Conservation (phyloP, 2,329 filamentous ascomycete species). For the Xylaria arbuscula region DNA sequence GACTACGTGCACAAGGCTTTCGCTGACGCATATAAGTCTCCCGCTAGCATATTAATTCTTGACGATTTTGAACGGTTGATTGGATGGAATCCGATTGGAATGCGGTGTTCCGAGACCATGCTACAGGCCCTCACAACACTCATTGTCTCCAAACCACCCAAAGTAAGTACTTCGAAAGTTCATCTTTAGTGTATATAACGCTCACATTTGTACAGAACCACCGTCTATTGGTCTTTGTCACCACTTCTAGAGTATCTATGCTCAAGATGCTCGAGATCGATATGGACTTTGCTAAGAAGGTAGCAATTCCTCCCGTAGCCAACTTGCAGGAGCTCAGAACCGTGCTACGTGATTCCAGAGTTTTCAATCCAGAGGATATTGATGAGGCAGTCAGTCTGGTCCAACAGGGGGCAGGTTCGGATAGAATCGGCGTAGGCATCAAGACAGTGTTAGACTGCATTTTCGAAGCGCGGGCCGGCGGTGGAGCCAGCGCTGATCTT, state of each 20-base stretch:
- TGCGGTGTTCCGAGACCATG: constrained; percentile 39
- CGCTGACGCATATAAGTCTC: constrained; percentile 37
- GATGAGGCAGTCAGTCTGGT: constrained; percentile 30
- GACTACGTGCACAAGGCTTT: constrained; percentile 40
- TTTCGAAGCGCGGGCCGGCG: constrained; percentile 37
- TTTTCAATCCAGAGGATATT: constrained; percentile 36
- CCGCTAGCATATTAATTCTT: constrained; percentile 39
- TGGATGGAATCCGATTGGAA: constrained; percentile 39
- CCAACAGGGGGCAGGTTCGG: constrained; percentile 23
- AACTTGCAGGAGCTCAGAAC: constrained; percentile 28
- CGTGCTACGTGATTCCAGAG: constrained; percentile 31
- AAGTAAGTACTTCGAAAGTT: constrained; percentile 25
- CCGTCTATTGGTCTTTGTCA: constrained; percentile 37
- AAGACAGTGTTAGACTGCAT: constrained; percentile 39
- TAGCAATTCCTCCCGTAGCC: constrained; percentile 34
- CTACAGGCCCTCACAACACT: constrained; percentile 38
- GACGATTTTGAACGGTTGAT: constrained; percentile 39
- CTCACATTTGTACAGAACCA: constrained; percentile 35
- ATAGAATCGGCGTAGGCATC: constrained; percentile 35
- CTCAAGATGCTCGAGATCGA: constrained; percentile 40
- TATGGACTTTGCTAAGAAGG: constrained; percentile 39
- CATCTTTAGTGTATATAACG: neutral
- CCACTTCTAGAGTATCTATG: constrained; percentile 35
- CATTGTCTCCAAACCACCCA: constrained; percentile 38
- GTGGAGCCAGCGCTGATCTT: constrained; percentile 28